A percentile compares a stretch with the other conserved stretches of the same genome.
These are phyloP conservation scores for Xylaria acuta DNA, from an alignment of 495 filamentous ascomycete species.

Conservation along the genomic window DNA sequence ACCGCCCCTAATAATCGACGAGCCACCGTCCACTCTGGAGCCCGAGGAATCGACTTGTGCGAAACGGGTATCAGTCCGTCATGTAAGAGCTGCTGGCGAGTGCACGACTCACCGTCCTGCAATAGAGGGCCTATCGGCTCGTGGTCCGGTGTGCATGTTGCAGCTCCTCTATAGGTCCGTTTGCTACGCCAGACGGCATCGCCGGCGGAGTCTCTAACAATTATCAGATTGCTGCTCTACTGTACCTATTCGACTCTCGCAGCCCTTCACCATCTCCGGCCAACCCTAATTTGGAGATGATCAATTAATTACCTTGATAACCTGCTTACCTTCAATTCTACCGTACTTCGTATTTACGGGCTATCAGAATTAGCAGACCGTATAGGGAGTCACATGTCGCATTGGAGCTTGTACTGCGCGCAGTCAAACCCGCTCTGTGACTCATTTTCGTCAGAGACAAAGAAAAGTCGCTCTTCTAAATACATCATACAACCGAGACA, in stretches of 20 bases:
- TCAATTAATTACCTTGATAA: constrained; percentile 1
- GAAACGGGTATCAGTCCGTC: constrained; percentile 14
- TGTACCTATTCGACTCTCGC: neutral
- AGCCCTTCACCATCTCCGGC: neutral
- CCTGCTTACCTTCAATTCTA: neutral
- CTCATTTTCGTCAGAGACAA: constrained; percentile 12
- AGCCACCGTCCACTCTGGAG: constrained; percentile 24
- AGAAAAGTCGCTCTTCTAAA: neutral
- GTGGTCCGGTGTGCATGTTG: constrained; percentile 14
- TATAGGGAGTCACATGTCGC: neutral
- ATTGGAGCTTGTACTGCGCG: neutral
- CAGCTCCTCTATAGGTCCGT: constrained; percentile 12
- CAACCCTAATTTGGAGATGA: neutral
- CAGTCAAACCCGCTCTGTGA: neutral
- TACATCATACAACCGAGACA: neutral
- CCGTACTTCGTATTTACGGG: neutral
- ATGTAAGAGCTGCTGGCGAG: constrained; percentile 3
- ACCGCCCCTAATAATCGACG: constrained; percentile 31
- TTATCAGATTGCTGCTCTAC: constrained; percentile 34
- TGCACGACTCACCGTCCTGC: constrained; percentile 1
- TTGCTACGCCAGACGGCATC: constrained; percentile 32
- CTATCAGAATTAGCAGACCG: neutral
- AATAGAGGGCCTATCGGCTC: constrained; percentile 17
- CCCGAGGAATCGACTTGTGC: constrained; percentile 34
- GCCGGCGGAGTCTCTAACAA: constrained; percentile 44